Conservation (phyloP, 805 yeast genomes). For the Spathaspora passalidarum region DNA sequence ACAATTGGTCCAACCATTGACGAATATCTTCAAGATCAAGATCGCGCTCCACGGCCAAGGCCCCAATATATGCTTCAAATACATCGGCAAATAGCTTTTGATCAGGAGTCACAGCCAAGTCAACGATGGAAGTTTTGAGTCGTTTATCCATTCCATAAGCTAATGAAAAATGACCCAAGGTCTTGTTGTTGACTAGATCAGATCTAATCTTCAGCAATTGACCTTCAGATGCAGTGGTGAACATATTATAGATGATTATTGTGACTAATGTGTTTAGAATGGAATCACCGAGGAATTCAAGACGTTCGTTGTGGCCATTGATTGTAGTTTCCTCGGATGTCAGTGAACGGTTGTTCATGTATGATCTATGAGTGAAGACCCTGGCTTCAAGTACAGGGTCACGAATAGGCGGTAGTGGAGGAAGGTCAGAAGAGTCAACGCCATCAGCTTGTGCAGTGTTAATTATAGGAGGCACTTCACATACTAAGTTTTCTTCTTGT, state of each 20-base stretch:
- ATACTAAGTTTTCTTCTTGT: neutral
- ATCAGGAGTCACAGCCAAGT: constrained; percentile 46
- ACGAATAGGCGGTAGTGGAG: constrained; percentile 65
- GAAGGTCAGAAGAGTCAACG: constrained; percentile 26
- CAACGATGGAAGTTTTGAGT: constrained; percentile 49
- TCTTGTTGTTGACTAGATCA: constrained; percentile 67
- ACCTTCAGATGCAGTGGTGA: constrained; percentile 79
- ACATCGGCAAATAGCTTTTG: constrained; percentile 82
- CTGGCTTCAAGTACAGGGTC: constrained; percentile 57
- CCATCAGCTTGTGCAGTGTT: constrained; percentile 11
- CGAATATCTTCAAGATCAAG: constrained; percentile 47
- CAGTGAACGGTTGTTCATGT: constrained; percentile 54
- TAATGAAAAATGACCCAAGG: constrained; percentile 66
- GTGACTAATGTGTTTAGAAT: constrained; percentile 71
- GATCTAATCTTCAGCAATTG: constrained; percentile 69
- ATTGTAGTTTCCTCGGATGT: constrained; percentile 56
- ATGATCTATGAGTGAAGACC: constrained; percentile 81
- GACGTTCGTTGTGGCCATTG: constrained; percentile 73
- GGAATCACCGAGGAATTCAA: constrained; percentile 91
- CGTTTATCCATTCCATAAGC: constrained; percentile 62
- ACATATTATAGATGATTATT: constrained; percentile 58
- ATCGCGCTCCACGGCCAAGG: constrained; percentile 58
- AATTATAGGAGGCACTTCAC: neutral
- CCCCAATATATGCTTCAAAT: constrained; percentile 94
- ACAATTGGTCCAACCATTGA: constrained; percentile 54